Percentiles rank a stretch among this genome's conserved stretches.
Conservation (phyloP, 148 eudicot species). For the Diospyros kaki region DNA sequence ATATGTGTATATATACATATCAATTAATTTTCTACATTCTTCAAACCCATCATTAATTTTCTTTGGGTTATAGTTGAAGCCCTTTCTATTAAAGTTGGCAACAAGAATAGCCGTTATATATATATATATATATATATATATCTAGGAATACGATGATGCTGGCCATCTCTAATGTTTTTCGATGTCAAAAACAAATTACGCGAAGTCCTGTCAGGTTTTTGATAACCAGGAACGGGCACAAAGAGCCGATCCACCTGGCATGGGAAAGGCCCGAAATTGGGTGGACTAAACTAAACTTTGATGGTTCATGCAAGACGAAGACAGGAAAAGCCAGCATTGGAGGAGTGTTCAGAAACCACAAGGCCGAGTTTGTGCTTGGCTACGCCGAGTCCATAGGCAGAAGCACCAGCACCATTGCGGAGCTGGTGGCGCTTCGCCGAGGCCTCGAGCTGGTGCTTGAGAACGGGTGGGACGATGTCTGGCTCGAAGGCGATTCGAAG, state of each 20-base stretch:
- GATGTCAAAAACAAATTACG: constrained; percentile 6
- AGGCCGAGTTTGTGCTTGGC: constrained; percentile 68
- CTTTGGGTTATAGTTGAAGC: no score
- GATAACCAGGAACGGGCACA: constrained; percentile 38
- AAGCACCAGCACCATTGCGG: constrained; percentile 60
- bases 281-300: constrained; percentile 85
- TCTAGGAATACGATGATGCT: constrained; percentile 17
- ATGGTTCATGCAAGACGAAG: constrained; percentile 67
- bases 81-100: no score
- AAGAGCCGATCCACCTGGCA: constrained; percentile 50
- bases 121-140: not conserved
- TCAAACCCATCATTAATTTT: no score
- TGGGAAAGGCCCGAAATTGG: constrained; percentile 79
- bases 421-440: constrained; percentile 59
- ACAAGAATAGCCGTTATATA: no score
- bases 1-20: no score
- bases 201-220: constrained; percentile 30
- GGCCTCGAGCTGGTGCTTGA: constrained; percentile 76
- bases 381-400: constrained; percentile 67
- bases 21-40: no score
- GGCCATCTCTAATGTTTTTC: constrained; percentile 26
- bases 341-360: constrained; percentile 71
- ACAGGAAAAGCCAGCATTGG: constrained; percentile 79
- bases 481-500: constrained; percentile 95
- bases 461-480: constrained; percentile 61